A percentile compares a stretch with the other conserved stretches of the same genome.
phyloP scores from a whole-genome alignment of 75 land plant species.

The Selaginella tamariscina region DNA sequence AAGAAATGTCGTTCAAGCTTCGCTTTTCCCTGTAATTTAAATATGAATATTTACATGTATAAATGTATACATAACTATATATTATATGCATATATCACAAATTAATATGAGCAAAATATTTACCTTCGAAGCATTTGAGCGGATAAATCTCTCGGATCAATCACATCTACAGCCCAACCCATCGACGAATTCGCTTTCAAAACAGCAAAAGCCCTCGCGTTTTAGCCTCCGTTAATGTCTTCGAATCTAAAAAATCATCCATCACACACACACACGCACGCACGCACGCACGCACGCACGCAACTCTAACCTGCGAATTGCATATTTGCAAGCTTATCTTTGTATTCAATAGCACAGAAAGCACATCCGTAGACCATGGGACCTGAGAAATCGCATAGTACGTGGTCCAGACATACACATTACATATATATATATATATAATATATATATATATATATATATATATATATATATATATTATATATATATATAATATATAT shows the following conservation, averaged over 20 bases:
- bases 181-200: conserved; percentile 56
- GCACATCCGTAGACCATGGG: conserved; percentile 98
- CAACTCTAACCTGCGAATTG: conserved; percentile 54
- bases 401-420: neutral
- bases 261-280: neutral
- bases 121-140: conserved; percentile 77
- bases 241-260: conserved; percentile 53
- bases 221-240: conserved; percentile 86
- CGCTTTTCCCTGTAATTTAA: conserved; percentile 42
- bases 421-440: neutral
- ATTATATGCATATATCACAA: no score
- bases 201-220: conserved; percentile 80
- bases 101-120: neutral
- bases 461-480: neutral
- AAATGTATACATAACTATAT: neutral
- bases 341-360: conserved; percentile 61
- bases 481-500: neutral
- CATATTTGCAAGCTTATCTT: conserved; percentile 52
- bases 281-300: neutral
- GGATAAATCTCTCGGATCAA: conserved; percentile 84
- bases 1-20: conserved; percentile 85
- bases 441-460: neutral
- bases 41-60: neutral
- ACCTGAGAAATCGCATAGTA: conserved; percentile 31
- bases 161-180: conserved; percentile 95